Base-by-base conservation (phyloP, 805 yeast genomes). In the Candida gorgasii region DNA sequence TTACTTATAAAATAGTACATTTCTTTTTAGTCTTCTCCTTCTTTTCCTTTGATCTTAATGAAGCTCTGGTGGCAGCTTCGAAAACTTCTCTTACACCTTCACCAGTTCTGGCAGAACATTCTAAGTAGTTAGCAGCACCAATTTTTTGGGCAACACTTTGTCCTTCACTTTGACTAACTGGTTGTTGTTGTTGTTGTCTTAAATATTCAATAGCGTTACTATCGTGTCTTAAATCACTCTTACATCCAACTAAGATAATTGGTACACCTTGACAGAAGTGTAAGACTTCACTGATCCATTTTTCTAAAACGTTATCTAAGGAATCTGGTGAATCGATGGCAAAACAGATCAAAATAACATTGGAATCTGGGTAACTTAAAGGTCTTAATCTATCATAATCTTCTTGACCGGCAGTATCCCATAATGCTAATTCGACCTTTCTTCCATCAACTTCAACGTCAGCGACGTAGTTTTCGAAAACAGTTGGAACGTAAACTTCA, bases 401-500 rank as follows among this genome's bases (percentile, higher is more conserved):
- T 75, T 89, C 97, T 79, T 89, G 97, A 52, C 97, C 97, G 43
- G 97, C 96, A 54, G 97, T 89, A 89, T 89, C 97, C 97, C 97
- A 89, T 53, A 89, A 75, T 6, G 96, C 96, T 67, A 89, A 75
- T 65, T 90, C 96, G 45, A 92, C 97, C 49, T 63, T 69, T 65
- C 75, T 68, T 30, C 74, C 73, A 46, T 69, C 75, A 29, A 69
- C 96, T 51, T 68, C 73, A 45, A 92, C 97, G 65, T 89, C 97
- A 36, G 97, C 95, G 57, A 92, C 97, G 67, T 92, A 93, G 75
- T 90, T 93, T 67, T 92, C 98, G 60, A 92, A 92, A 48, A 92
- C 98, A 17, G 97, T 89, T 61, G 97, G 97, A 37, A 89, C 96
- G 62, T 89, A 89, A 49, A 88, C 92, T 66, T 88, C 95, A 46